Conservation (phyloP, 345 rosid species). For the Eucalyptus dawsonii region DNA sequence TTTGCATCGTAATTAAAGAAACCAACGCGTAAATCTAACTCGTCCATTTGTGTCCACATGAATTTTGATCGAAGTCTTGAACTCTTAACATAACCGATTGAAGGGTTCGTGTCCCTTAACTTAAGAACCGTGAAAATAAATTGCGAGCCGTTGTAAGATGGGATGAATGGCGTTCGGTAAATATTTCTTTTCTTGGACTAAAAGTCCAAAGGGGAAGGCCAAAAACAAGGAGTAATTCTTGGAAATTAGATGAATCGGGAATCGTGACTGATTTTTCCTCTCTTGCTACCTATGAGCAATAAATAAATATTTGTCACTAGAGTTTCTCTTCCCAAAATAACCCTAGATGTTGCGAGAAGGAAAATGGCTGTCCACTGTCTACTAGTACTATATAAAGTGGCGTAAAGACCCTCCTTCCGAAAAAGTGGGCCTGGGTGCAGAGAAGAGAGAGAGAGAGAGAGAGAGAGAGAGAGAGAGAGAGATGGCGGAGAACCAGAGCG, state of each 20-base stretch:
- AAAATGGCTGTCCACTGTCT: background rate
- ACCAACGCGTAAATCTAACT: background rate
- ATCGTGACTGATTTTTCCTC: background rate
- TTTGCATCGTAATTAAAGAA: background rate
- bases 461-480: background rate
- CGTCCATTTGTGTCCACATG: background rate
- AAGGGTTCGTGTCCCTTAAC: background rate
- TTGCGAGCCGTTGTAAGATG: background rate
- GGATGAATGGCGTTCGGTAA: background rate
- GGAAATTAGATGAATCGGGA: no score
- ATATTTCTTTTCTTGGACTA: background rate
- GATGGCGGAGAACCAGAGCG: constrained; percentile 15
- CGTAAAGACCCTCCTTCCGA: no score
- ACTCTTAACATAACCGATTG: background rate
- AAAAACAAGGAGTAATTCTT: background rate
- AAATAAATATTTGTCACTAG: background rate
- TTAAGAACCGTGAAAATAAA: no score
- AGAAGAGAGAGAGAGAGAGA: background rate
- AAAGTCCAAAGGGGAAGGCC: background rate
- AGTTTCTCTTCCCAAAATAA: background rate
- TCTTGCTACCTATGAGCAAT: background rate
- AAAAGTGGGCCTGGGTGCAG: background rate
- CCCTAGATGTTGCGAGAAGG: background rate
- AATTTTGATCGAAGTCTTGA: background rate
- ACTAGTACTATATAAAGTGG: background rate